A percentile compares a stretch with the other conserved stretches of the same genome.
Evolutionary conservation across 495 filamentous ascomycete genomes (phyloP).

Genomic region (Penicillium lagena): DNA sequence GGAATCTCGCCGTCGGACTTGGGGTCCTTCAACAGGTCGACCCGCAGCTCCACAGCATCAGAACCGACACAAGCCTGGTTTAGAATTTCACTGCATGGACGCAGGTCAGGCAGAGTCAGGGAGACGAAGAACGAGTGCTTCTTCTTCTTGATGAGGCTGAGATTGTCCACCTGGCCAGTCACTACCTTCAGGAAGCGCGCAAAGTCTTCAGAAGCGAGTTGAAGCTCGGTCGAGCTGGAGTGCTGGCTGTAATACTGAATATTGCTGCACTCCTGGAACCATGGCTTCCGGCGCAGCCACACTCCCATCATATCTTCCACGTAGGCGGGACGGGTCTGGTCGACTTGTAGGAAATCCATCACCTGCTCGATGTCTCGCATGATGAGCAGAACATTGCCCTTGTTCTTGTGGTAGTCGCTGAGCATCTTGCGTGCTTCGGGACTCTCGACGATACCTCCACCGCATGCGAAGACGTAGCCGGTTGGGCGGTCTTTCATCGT

Average conservation of each 20-base stretch:
- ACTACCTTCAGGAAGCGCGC: conserved; percentile 68
- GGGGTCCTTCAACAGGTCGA: conserved; percentile 84
- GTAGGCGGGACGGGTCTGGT: conserved; percentile 90
- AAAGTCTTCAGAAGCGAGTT: conserved; percentile 70
- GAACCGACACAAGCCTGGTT: conserved; percentile 73
- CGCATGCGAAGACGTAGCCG: conserved; percentile 84
- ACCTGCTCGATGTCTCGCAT: conserved; percentile 82
- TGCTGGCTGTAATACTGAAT: conserved; percentile 84
- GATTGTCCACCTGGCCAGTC: conserved; percentile 58
- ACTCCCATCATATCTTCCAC: conserved; percentile 90
- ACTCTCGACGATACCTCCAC: conserved; percentile 88
- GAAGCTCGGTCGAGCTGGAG: conserved; percentile 41
- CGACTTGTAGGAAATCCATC: conserved; percentile 81
- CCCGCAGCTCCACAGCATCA: conserved; percentile 88
- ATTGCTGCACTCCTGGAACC: conserved; percentile 92
- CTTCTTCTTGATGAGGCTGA: conserved; percentile 63
- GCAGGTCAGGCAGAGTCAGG: conserved; percentile 72
- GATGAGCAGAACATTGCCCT: conserved; percentile 85
- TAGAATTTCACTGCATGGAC: conserved; percentile 54
- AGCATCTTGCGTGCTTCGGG: conserved; percentile 75
- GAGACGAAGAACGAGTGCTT: conserved; percentile 87
- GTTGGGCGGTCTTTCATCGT: conserved; percentile 66
- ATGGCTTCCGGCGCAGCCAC: conserved; percentile 84
- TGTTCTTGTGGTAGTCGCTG: conserved; percentile 62
- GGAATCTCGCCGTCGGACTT: conserved; percentile 51